phyloP scores from a whole-genome alignment of 371 early-diverging fungal species.

The Zychaea mexicana region DNA sequence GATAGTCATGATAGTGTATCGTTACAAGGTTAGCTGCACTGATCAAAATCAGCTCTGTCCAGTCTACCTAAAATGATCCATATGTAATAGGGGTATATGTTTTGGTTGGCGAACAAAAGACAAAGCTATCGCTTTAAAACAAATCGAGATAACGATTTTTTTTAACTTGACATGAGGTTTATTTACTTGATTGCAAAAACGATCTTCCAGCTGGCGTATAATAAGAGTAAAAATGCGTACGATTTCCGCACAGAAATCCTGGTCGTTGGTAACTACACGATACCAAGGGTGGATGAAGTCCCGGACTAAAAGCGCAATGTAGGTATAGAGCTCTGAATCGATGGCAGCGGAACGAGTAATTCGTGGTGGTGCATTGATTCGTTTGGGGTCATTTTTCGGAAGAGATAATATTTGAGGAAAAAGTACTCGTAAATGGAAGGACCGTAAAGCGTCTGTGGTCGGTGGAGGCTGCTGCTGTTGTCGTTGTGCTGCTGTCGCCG shows the following conservation, averaged over 20 bases:
- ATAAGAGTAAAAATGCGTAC: constrained; percentile 41
- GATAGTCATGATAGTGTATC: constrained; percentile 55
- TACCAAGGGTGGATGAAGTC: constrained; percentile 70
- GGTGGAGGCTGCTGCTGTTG: no score
- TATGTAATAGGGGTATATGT: neutral
- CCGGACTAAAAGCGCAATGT: constrained; percentile 57
- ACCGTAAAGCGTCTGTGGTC: constrained; percentile 20
- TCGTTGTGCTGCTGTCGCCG: no score
- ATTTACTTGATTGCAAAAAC: constrained; percentile 43
- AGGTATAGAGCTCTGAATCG: constrained; percentile 61
- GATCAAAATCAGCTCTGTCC: constrained; percentile 54
- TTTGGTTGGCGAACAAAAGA: neutral
- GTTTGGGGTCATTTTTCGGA: constrained; percentile 40
- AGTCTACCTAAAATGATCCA: constrained; percentile 49
- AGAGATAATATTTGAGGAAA: constrained; percentile 44
- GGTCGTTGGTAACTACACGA: constrained; percentile 50
- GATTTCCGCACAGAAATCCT: constrained; percentile 52
- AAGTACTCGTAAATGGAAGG: constrained; percentile 41
- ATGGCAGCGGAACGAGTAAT: constrained; percentile 48
- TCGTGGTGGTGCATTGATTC: constrained; percentile 32
- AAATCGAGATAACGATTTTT: neutral
- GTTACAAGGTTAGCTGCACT: constrained; percentile 55
- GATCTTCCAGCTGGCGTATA: constrained; percentile 50
- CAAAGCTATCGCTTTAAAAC: no score
- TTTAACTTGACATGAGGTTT: neutral